These are phyloP conservation scores for Davidsoniella virescens DNA, from an alignment of 2,329 filamentous ascomycete species.

Conservation along the genomic window DNA sequence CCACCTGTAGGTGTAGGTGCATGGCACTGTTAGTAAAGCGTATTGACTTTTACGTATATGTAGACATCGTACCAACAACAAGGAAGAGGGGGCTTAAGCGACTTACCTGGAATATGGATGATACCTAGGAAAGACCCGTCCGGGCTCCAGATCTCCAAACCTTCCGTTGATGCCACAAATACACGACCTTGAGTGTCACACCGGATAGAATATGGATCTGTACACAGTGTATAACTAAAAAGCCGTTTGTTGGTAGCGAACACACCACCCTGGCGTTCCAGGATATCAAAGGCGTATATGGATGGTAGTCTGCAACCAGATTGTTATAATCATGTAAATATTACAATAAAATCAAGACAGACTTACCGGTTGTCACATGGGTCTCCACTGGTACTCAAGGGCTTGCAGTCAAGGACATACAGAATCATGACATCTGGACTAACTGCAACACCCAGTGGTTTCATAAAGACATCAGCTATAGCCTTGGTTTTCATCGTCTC, in stretches of 20 bases:
- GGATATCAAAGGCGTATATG: conserved; percentile 24
- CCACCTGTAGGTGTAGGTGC: conserved; percentile 6
- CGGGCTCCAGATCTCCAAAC: conserved; percentile 31
- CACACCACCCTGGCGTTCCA: conserved; percentile 21
- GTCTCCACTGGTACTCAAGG: no score
- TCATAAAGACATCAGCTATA: conserved; percentile 30
- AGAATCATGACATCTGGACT: conserved; percentile 28
- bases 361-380: background rate
- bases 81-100: background rate
- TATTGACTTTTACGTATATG: no score
- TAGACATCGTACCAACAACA: background rate
- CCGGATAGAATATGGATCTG: conserved; percentile 32
- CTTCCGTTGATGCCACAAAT: conserved; percentile 32
- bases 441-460: conserved; percentile 30
- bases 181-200: conserved; percentile 31
- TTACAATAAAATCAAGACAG: background rate
- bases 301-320: background rate
- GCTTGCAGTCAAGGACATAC: conserved; percentile 21
- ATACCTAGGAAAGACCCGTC: conserved; percentile 30
- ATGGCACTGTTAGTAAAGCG: background rate
- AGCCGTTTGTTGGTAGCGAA: conserved; percentile 29
- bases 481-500: conserved; percentile 24
- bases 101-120: conserved; percentile 23
- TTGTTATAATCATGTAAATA: conserved; percentile 18
- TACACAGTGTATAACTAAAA: conserved; percentile 32